Evolutionary conservation across 23 red algal genomes (phyloP), one percentile per base, ranked within the genome.

Genomic region (Chondrus crispus): DNA sequence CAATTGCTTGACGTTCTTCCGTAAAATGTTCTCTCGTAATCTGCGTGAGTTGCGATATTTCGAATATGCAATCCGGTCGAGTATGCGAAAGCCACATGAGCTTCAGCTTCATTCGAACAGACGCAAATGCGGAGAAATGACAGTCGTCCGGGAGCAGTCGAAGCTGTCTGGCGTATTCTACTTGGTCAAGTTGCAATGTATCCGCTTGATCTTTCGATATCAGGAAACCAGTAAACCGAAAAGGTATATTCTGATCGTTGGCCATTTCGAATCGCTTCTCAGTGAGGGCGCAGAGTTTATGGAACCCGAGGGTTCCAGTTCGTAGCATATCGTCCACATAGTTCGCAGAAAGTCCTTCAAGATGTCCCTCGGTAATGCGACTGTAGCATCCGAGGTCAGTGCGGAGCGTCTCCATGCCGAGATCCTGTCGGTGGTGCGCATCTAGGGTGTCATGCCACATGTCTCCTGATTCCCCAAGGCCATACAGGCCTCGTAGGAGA

Each of bases 381-480:
- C 2, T 77, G 71, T 77, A 77, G 22, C 32, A 48, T 48, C 9
- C 1, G n/a, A 37, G 71, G 37, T 77, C 71, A 48, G 38, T 35
- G 22, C 1, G 44, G n/a, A 77, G 43, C 38, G 44, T n/a, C 38
- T 77, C 38, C 71, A 77, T 77, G 44, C 38, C 1, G 24, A 77
- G 11, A 0, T 77, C 71, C 44, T 77, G 29, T 26, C 71, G 37
- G 44, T 82, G 78, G 57, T 82, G 78, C 22, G 22, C 19, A 37
- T 82, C 78, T 20, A 82, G 42, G n/a, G 78, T 82, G 22, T 50
- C 78, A n/a, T 24, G 57, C 51, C 78, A 60, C 30, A 82, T 41
- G 46, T 60, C 48, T 53, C 53, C 46, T 57, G 46, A 50, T 30
- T 82, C 78, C 26, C 78, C 0, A 33, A 82, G 39, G 35, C 1